Conservation (phyloP, 352 stramenopile species). For the Blastocystis sp. region DNA sequence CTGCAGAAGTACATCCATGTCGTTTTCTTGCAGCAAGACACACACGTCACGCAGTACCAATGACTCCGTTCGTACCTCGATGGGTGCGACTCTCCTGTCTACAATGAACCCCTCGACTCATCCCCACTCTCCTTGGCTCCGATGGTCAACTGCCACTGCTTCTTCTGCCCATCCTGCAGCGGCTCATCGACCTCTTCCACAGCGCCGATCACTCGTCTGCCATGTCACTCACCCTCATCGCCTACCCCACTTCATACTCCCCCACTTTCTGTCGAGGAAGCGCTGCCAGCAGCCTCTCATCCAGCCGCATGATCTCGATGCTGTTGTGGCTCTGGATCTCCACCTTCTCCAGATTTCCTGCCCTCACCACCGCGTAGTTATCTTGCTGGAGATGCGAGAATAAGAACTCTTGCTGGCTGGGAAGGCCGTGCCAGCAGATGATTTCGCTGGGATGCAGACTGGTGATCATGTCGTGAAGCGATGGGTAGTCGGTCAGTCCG, state of each 20-base stretch:
- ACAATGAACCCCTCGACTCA: background rate
- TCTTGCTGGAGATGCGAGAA: background rate
- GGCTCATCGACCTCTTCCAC: background rate
- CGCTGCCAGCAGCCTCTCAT: background rate
- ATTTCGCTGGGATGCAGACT: background rate
- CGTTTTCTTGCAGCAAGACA: background rate
- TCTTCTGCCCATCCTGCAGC: background rate
- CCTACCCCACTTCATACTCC: constrained; percentile 8
- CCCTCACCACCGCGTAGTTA: background rate
- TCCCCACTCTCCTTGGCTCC: background rate
- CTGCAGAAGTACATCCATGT: background rate
- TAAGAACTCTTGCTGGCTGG: constrained; percentile 6
- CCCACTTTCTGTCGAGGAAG: background rate
- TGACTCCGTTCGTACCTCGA: background rate
- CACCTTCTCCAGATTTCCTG: background rate
- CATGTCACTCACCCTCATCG: background rate
- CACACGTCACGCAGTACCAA: background rate
- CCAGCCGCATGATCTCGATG: constrained; percentile 2
- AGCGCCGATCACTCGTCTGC: background rate
- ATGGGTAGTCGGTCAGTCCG: constrained; percentile 7
- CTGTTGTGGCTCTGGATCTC: constrained; percentile 25
- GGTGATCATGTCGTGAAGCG: background rate
- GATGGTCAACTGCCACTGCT: background rate
- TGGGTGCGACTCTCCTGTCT: background rate
- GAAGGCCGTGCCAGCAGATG: constrained; percentile 14